These are phyloP conservation scores for Camellia lanceoleosa DNA, from an alignment of 148 eudicot species.

Conservation along the genomic window DNA sequence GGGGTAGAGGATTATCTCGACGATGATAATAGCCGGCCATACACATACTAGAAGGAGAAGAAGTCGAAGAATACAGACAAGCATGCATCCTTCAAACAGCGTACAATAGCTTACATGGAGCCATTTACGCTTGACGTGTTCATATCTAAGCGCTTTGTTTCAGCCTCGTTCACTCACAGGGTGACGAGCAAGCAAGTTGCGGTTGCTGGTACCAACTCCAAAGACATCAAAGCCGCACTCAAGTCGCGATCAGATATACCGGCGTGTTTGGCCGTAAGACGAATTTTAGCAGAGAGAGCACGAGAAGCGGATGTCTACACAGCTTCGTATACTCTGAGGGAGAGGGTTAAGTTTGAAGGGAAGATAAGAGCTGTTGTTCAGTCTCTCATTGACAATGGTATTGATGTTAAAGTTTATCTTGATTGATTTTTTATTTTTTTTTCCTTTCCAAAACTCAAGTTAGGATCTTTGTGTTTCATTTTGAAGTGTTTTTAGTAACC, in stretches of 20 bases:
- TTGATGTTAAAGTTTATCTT: constrained; percentile 78
- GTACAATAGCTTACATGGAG: constrained; percentile 94
- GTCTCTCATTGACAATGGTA: constrained; percentile 87
- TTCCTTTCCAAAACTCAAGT: no score
- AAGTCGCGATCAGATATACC: constrained; percentile 85
- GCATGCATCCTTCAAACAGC: constrained; percentile 80
- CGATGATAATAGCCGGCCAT: constrained; percentile 88
- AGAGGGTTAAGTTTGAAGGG: constrained; percentile 89
- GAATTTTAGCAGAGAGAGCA: constrained; percentile 70
- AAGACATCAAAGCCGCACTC: constrained; percentile 82
- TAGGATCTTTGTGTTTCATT: neutral
- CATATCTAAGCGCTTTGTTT: constrained; percentile 90
- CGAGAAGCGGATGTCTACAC: constrained; percentile 97
- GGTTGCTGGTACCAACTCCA: constrained; percentile 91
- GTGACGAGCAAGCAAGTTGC: constrained; percentile 92
- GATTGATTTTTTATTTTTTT: constrained; percentile 33
- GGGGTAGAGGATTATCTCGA: constrained; percentile 97
- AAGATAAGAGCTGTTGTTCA: constrained; percentile 96
- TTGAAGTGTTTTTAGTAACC: neutral
- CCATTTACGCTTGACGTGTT: constrained; percentile 89
- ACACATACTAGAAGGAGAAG: constrained; percentile 86
- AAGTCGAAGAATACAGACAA: constrained; percentile 86
- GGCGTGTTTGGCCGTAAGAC: constrained; percentile 82
- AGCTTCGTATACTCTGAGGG: constrained; percentile 91
- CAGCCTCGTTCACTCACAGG: constrained; percentile 90